phyloP scores from a whole-genome alignment of 2,329 filamentous ascomycete genomes.

The Microcyclospora pomicola region DNA sequence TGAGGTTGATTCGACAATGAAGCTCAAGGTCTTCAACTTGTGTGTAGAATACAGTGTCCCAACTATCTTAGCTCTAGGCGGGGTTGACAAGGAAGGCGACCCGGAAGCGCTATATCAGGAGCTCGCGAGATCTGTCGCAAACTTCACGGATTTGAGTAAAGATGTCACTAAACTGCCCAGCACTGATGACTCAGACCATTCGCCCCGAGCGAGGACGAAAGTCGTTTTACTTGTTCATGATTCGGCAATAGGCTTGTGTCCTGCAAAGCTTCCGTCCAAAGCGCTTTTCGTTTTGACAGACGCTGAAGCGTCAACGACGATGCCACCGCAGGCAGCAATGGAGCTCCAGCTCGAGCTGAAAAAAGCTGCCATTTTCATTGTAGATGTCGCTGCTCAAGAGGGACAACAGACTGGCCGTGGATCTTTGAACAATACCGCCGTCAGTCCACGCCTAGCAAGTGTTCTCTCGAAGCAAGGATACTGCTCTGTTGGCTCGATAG shows the following conservation, averaged over 20 bases:
- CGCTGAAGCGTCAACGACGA: constrained; percentile 52
- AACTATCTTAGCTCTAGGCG: constrained; percentile 66
- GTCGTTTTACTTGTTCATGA: constrained; percentile 67
- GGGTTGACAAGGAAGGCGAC: constrained; percentile 33
- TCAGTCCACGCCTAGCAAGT: constrained; percentile 22
- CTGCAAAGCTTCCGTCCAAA: constrained; percentile 60
- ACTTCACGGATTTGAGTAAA: constrained; percentile 19
- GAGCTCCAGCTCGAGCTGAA: constrained; percentile 54
- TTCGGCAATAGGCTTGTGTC: constrained; percentile 74
- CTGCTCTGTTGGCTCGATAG: constrained; percentile 76
- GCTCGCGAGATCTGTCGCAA: constrained; percentile 60
- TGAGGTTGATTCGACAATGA: constrained; percentile 82
- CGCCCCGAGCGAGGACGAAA: constrained; percentile 29
- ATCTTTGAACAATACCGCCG: constrained; percentile 8
- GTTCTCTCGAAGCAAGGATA: constrained; percentile 53
- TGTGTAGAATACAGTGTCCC: constrained; percentile 81
- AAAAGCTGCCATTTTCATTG: constrained; percentile 70
- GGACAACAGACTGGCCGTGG: constrained; percentile 14
- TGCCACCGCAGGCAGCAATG: constrained; percentile 52
- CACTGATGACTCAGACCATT: constrained; percentile 3
- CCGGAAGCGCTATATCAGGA: constrained; percentile 52
- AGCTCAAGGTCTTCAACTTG: constrained; percentile 72
- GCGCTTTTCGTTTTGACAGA: constrained; percentile 67
- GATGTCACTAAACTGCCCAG: constrained; percentile 24
- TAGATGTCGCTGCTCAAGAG: constrained; percentile 52